These are phyloP conservation scores for Babesia divergens DNA, from an alignment of 169 alveolate genomes.

Conservation along the genomic window DNA sequence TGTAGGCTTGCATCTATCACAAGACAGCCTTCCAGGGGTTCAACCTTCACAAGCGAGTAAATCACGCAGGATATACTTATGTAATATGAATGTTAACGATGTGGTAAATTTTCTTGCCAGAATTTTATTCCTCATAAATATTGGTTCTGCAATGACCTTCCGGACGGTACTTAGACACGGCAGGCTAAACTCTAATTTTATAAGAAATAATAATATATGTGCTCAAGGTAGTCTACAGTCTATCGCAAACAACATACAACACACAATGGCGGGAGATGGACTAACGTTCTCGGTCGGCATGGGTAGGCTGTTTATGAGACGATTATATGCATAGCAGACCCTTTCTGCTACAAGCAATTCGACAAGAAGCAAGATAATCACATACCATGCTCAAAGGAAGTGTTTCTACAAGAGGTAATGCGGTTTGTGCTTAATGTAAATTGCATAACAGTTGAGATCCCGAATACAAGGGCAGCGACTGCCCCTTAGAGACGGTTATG, in stretches of 20 bases:
- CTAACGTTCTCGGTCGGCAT: slow-evolving; percentile 4
- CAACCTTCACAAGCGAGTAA: no score
- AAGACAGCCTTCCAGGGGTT: no score
- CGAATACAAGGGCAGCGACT: slow-evolving; percentile 45
- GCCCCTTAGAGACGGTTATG: slow-evolving; percentile 89
- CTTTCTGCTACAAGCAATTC: slow-evolving; percentile 74
- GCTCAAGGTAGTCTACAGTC: no score
- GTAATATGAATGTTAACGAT: background rate
- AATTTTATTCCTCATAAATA: background rate
- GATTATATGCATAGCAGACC: slow-evolving; percentile 14
- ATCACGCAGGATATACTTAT: no score
- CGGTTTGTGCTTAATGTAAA: no score
- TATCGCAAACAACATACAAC: background rate
- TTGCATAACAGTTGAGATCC: slow-evolving; percentile 25
- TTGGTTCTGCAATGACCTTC: slow-evolving; percentile 8
- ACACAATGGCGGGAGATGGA: background rate
- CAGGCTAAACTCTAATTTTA: no score
- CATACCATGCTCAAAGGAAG: slow-evolving; percentile 71
- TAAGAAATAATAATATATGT: background rate
- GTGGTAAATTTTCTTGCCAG: background rate
- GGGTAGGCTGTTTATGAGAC: slow-evolving; percentile 3
- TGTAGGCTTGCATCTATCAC: no score
- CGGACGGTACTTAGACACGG: background rate
- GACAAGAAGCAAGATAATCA: slow-evolving; percentile 59
- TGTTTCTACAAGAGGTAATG: slow-evolving; percentile 63